A percentile compares a stretch with the other conserved stretches of the same genome.
phyloP scores from a whole-genome alignment of 1,139 yeast species.

The Pneumocystis jirovecii region DNA sequence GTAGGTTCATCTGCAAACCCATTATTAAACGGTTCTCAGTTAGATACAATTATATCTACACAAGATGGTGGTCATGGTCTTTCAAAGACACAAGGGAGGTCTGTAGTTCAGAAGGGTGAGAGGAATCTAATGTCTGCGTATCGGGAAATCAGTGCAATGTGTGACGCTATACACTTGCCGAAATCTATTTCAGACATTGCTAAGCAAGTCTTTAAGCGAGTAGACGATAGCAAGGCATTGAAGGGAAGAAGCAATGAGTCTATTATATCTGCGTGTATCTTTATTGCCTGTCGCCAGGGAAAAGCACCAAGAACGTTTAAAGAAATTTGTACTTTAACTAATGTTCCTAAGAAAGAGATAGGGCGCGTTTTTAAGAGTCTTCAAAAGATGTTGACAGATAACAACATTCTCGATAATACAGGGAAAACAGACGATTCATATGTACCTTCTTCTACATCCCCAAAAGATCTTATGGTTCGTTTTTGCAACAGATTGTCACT shows the following conservation, averaged over 20 bases:
- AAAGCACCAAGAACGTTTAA: constrained; percentile 88
- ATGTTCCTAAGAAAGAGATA: constrained; percentile 86
- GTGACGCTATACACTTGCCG: constrained; percentile 91
- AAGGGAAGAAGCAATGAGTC: constrained; percentile 88
- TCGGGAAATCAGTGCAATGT: constrained; percentile 83
- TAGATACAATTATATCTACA: constrained; percentile 82
- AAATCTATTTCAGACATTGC: constrained; percentile 95
- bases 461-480: constrained; percentile 88
- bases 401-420: constrained; percentile 1
- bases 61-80: constrained; percentile 57
- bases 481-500: constrained; percentile 91
- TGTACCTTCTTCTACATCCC: constrained; percentile 38
- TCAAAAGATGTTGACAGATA: constrained; percentile 10
- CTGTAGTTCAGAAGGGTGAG: constrained; percentile 74
- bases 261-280: constrained; percentile 92
- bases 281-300: constrained; percentile 89
- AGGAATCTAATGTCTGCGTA: constrained; percentile 80
- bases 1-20: constrained; percentile 99
- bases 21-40: constrained; percentile 74
- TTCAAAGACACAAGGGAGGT: constrained; percentile 78
- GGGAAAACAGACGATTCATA: constrained; percentile 7
- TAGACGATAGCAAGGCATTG: constrained; percentile 72
- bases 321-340: constrained; percentile 90
- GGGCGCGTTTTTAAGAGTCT: constrained; percentile 39
- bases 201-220: constrained; percentile 85